These are phyloP conservation scores for Camellia oleifera DNA, from an alignment of 179 eudicot species.

Conservation along the genomic window DNA sequence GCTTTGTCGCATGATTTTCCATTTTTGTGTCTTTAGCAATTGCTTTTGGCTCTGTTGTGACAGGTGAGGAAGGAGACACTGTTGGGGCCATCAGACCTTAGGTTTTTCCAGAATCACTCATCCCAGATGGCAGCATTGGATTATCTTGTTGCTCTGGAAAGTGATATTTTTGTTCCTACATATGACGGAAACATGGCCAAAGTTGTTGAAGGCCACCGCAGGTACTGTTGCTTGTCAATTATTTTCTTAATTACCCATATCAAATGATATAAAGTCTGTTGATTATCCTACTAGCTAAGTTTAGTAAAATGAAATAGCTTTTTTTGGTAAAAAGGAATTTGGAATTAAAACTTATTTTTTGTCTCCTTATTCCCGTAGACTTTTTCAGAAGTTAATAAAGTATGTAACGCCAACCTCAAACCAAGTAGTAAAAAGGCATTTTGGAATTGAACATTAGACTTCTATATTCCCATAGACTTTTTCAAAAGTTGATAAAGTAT, in stretches of 20 bases:
- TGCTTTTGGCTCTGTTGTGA: constrained; percentile 9
- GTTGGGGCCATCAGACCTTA: constrained; percentile 52
- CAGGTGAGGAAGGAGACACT: constrained; percentile 72
- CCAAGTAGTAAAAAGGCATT: too few species aligned
- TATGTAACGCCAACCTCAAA: too few species aligned
- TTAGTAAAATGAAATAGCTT: too few species aligned
- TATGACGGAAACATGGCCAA: constrained; percentile 82
- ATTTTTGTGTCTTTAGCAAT: neutral
- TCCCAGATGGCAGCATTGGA: constrained; percentile 79
- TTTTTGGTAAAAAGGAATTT: too few species aligned
- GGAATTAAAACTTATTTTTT: too few species aligned
- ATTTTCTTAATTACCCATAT: neutral
- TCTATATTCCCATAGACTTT: neutral
- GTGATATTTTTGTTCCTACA: constrained; percentile 67
- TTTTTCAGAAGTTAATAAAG: too few species aligned
- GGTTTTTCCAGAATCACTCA: constrained; percentile 69
- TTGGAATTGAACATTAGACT: too few species aligned
- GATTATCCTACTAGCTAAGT: too few species aligned
- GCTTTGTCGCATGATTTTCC: neutral
- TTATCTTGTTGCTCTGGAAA: constrained; percentile 66
- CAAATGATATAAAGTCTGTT: neutral
- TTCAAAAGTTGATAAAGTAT: neutral
- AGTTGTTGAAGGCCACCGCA: constrained; percentile 73
- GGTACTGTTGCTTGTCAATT: constrained; percentile 31
- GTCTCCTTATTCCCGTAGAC: too few species aligned